Base-by-base conservation (phyloP, 2,329 filamentous ascomycete genomes). In the Xylaria sp. region DNA sequence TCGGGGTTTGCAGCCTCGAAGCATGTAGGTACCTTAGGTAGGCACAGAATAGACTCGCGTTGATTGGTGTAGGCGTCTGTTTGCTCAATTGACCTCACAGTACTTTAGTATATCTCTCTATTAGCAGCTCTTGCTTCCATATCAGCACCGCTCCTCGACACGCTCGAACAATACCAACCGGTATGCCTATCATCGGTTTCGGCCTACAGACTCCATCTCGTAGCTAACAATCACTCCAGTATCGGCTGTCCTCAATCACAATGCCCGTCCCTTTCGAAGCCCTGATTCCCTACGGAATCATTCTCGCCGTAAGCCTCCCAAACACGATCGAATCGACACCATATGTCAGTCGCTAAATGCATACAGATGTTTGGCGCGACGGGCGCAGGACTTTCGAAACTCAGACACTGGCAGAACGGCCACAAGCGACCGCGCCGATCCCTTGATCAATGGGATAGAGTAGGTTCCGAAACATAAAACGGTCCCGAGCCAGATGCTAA, bases 201-300 rank as follows among this genome's bases (percentile, higher is more conserved):
- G n/a, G 6, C 13, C 25, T 37, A 13, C 8, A 13, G 5, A 51
- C n/a, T 49, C 11, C 9, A 11, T 17, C 15, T 8, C 6, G 17
- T 7, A 40, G 49, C 53, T 62, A 57, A 62, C 21, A 19, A 21
- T 19, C 15, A 11, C 48, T 48, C n/a, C 10, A 54, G 33, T 31
- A 59, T 44, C 57, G 53, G 48, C 49, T 17, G 33, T 44, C 54
- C 44, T 66, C 67, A 62, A 65, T 64, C 76, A 76, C 72, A 54
- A 89, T 89, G 86, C 83, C 84, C 62, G 77, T 89, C 66, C 86
- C 86, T 48, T 89, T 88, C 77, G 86, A 89, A 76, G 78, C 85
- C 51, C 73, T 89, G 67, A 79, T 89, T 76, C 86, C 86, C 43
- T 88, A 88, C 76, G 86, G 78, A 75, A 87, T 89, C 80, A 85